Conservation (phyloP, 2,329 filamentous ascomycete species). For the Fusarium sp. region DNA sequence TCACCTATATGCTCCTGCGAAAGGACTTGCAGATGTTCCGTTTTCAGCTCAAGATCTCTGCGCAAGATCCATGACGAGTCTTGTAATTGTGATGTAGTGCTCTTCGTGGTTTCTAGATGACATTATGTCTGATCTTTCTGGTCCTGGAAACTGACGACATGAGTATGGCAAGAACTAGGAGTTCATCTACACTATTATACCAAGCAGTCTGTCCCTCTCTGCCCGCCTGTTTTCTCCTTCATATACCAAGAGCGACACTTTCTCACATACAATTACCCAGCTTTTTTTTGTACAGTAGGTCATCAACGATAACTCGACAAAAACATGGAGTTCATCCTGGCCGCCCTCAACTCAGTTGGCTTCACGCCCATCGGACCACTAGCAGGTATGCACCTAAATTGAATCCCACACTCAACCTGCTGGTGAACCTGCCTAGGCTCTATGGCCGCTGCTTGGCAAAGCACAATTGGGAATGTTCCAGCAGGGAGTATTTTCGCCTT, state of each 20-base stretch:
- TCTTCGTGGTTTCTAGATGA: background rate
- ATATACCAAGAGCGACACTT: background rate
- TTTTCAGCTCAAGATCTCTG: background rate
- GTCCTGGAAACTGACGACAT: background rate
- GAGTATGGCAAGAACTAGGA: background rate
- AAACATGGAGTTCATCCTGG: background rate
- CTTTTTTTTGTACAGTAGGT: background rate
- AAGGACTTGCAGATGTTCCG: background rate
- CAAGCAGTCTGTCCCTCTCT: background rate
- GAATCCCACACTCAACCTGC: background rate
- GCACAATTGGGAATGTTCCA: background rate
- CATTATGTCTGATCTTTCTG: background rate
- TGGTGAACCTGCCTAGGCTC: background rate
- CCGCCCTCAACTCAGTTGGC: background rate
- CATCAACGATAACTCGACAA: background rate
- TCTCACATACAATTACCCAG: background rate
- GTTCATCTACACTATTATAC: background rate
- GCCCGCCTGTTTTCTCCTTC: background rate
- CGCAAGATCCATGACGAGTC: background rate
- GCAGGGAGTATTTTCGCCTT: background rate
- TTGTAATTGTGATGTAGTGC: background rate
- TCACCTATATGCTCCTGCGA: background rate
- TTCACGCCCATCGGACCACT: background rate
- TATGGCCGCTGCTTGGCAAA: background rate
- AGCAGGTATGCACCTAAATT: background rate